phyloP scores from a whole-genome alignment of 2,329 filamentous ascomycete species.

The Neonectria neomacrospora region DNA sequence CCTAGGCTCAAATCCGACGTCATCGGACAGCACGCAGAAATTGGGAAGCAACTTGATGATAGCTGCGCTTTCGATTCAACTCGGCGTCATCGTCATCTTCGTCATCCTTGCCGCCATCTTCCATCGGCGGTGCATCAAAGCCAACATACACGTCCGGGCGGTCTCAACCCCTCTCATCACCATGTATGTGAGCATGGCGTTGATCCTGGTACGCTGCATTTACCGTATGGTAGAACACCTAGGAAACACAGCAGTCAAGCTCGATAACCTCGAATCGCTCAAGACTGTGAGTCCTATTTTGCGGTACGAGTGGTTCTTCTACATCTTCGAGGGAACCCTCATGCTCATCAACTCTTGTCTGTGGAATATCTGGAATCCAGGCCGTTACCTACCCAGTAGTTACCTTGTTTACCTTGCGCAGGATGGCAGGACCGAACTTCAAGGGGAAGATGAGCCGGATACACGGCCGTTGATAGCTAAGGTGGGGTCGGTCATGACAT shows the following conservation, averaged over 20 bases:
- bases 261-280: not conserved
- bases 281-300: constrained; percentile 54
- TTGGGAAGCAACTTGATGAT: constrained; percentile 55
- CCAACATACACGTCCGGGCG: constrained; percentile 39
- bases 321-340: constrained; percentile 62
- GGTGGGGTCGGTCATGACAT: too few relatives aligned
- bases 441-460: constrained; percentile 41
- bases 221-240: constrained; percentile 68
- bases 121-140: constrained; percentile 52
- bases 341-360: constrained; percentile 62
- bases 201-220: constrained; percentile 65
- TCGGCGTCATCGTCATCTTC: constrained; percentile 62
- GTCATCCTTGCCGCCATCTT: constrained; percentile 59
- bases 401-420: constrained; percentile 59
- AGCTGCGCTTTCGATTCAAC: constrained; percentile 61
- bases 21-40: constrained; percentile 20
- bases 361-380: constrained; percentile 61
- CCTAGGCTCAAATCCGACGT: not conserved
- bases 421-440: constrained; percentile 60
- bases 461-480: too few relatives aligned
- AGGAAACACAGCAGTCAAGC: constrained; percentile 47
- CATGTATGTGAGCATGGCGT: constrained; percentile 59
- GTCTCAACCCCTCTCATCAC: constrained; percentile 51
- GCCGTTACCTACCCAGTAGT: constrained; percentile 59
- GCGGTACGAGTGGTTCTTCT: constrained; percentile 67